Base-by-base conservation (phyloP, 345 rosid species). In the Sisymbrium irio region DNA sequence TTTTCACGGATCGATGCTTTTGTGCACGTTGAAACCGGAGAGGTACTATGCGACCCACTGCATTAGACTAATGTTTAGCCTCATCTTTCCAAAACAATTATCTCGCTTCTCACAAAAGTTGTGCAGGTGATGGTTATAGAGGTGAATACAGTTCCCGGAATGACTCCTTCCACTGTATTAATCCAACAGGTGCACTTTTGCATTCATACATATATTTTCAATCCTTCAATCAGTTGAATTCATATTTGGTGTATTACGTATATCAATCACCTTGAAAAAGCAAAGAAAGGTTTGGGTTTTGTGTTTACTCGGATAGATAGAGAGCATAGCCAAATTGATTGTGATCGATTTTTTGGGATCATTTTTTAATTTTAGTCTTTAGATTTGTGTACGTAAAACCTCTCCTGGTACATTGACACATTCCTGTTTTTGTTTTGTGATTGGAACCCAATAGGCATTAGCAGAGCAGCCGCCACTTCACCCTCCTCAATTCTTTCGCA, bases 101-200 rank as follows among this genome's bases (percentile, higher is more conserved):
- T 44, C 7, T 44, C 37, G 44, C 33, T 32, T 56, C 73, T 67
- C n/a, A 74, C 45, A 27, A 27, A 27, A 8, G 9, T 58, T 50
- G 32, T 41, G 71, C 86, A 91, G 97, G 90, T 94, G 44, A 39
- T 91, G 80, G 77, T 94, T 44, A 94, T 94, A 37, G 98, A 94
- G 85, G 98, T 87, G 55, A 91, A 91, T 71, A 91, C 97, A 11
- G 93, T 94, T 35, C 98, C 95, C 0, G 98, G 98, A 79, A 94
- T 91, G 98, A 89, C 97, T 73, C 97, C 96, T 35, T 93, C 98
- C 45, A 93, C 97, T 4, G 97, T 93, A 50, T 69, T 90, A 79
- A 91, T 93, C 78, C 98, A 93, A 78, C 96, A 89, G 97, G 98
- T 93, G 77, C 6, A 28, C 15, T 35, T 59, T 59, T 65, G 55